Evolutionary conservation across 2,329 filamentous ascomycete species (phyloP), one percentile per base, ranked within the genome.

Genomic region (Aspergillus candidus): DNA sequence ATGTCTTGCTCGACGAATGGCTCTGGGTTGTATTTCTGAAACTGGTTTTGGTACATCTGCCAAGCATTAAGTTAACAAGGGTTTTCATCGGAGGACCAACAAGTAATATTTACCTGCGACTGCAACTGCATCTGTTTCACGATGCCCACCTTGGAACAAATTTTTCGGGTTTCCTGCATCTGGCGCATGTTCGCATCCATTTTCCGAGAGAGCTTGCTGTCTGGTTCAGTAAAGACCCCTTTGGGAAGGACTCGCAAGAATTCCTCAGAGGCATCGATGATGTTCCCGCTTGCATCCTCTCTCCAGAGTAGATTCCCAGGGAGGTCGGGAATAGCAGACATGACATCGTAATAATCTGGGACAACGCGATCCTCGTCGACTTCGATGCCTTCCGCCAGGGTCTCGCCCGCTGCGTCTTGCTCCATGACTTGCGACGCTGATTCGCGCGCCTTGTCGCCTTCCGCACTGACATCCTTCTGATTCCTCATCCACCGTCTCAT

Each of bases 111-210:
- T 79, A 88, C 87, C 78, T 96, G 93, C 40, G 89, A 88, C 66
- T 98, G 93, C 42, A 97, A 81, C 69, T 98, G 93, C 93, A 98
- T 98, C 71, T 98, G 93, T 72, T 97, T 98, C 63, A 98, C 93
- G 49, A 98, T 88, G 38, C 88, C 84, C 63, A 98, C 95, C 70
- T 97, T 98, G 10, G 89, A 89, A 58, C 89, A 94, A 27, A 98
- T 78, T 63, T 96, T 97, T 55, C 93, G 79, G 1, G 93, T 98
- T 59, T 97, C 91, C 65, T 98, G 93, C 77, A 98, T 90, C 62
- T 96, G 90, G 48, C 82, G 81, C 68, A 97, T 88, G 57, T 98
- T 98, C 43, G 82, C 80, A 55, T 96, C 88, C 68, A 98, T 84
- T 62, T 84, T 91, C 55, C 80, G 81, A 1, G 85, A 76, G 31